These are phyloP conservation scores for Lasiodiplodia sp. DNA, from an alignment of 2,329 filamentous ascomycete genomes.

Conservation along the genomic window DNA sequence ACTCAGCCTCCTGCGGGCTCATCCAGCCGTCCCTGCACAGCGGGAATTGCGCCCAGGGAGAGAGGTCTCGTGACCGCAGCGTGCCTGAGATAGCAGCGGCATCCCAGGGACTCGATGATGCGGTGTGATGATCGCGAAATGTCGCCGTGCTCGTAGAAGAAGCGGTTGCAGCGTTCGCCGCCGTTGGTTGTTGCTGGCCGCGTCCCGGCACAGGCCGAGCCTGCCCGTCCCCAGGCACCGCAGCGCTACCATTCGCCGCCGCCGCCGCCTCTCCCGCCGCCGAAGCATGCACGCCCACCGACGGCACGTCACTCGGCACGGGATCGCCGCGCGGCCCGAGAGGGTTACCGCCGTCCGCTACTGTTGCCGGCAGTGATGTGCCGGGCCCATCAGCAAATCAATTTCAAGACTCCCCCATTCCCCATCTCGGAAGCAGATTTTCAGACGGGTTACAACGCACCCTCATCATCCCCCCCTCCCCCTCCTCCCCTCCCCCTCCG, in stretches of 20 bases:
- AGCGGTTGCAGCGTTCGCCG: not conserved
- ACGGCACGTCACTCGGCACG: not conserved
- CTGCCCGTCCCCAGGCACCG: not conserved
- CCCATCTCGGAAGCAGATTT: too few species aligned
- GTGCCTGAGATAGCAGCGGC: not conserved
- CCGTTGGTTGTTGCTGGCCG: not conserved
- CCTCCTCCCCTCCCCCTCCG: not conserved
- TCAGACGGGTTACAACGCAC: not conserved
- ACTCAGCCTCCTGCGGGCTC: conserved; percentile 3
- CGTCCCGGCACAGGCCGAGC: not conserved
- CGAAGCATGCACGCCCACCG: conserved; percentile 8
- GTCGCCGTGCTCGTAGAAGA: not conserved
- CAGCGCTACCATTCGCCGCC: not conserved
- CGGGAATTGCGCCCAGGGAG: not conserved
- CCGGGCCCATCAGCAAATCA: too few species aligned
- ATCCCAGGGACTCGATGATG: not conserved
- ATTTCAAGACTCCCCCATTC: not conserved
- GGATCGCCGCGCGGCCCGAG: not conserved
- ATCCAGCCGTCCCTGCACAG: conserved; percentile 15
- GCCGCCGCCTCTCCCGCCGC: not conserved
- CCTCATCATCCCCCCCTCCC: not conserved
- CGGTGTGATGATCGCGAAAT: not conserved
- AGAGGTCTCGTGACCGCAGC: not conserved
- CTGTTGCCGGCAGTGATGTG: too few species aligned
- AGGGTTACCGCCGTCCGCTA: too few species aligned